Evolutionary conservation across 2,329 filamentous ascomycete genomes (phyloP).

Genomic region (Penicillium capsulatum): DNA sequence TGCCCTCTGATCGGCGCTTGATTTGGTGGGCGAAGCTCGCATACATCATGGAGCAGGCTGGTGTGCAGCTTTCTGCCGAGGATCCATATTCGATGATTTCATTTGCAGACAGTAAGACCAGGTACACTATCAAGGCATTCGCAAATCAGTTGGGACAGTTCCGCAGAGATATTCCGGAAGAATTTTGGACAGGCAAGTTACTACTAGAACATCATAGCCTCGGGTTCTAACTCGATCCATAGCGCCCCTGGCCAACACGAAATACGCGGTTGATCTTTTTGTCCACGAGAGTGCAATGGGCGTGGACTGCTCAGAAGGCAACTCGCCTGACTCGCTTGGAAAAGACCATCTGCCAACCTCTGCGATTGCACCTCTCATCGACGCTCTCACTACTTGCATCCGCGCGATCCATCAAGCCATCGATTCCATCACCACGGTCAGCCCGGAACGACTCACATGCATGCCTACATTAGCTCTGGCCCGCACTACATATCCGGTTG

Average conservation of each 20-base stretch:
- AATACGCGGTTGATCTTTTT: constrained; percentile 64
- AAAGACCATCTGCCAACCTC: constrained; percentile 28
- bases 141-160: constrained; percentile 62
- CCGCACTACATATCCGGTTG: constrained; percentile 65
- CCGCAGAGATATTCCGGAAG: constrained; percentile 50
- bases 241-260: constrained; percentile 62
- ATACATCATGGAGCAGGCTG: constrained; percentile 65
- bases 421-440: constrained; percentile 60
- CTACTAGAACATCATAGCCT: background rate
- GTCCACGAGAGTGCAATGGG: constrained; percentile 74
- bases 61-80: constrained; percentile 62
- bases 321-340: constrained; percentile 37
- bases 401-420: constrained; percentile 63
- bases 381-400: constrained; percentile 63
- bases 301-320: constrained; percentile 51
- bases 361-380: constrained; percentile 58
- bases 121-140: constrained; percentile 61
- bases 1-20: constrained; percentile 54
- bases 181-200: constrained; percentile 55
- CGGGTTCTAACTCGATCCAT: background rate
- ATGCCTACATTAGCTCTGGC: constrained; percentile 69
- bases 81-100: constrained; percentile 53
- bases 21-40: constrained; percentile 57
- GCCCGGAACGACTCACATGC: constrained; percentile 56
- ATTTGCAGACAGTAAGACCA: constrained; percentile 60